Evolutionary conservation across 768 basidiomycete genomes (phyloP).

Genomic region (Tricholomella constricta): DNA sequence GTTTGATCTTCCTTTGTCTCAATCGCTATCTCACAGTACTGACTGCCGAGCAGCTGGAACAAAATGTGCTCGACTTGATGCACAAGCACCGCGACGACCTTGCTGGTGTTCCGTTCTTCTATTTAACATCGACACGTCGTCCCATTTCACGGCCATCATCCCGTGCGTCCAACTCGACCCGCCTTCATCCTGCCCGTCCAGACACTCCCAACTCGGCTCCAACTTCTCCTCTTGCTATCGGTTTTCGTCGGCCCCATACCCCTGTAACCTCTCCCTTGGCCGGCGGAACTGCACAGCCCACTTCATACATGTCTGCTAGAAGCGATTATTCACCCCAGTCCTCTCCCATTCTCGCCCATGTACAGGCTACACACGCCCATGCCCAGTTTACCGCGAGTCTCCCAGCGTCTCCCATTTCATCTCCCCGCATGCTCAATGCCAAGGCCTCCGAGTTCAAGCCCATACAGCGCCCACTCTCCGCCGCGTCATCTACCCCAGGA

Average conservation of each 20-base stretch:
- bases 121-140: slow-evolving; percentile 76
- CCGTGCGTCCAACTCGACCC: slow-evolving; percentile 70
- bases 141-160: slow-evolving; percentile 83
- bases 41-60: slow-evolving; percentile 62
- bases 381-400: slow-evolving; percentile 78
- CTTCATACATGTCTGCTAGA: slow-evolving; percentile 59
- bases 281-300: slow-evolving; percentile 43
- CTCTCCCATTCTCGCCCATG: slow-evolving; percentile 65
- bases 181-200: slow-evolving; percentile 63
- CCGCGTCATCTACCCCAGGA: slow-evolving; percentile 63
- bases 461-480: slow-evolving; percentile 76
- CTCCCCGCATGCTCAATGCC: slow-evolving; percentile 84
- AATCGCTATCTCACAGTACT: slow-evolving; percentile 10
- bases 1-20: slow-evolving; percentile 42
- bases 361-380: slow-evolving; percentile 54
- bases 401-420: slow-evolving; percentile 81
- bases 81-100: slow-evolving; percentile 90
- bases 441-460: slow-evolving; percentile 91
- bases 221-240: slow-evolving; percentile 71
- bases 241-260: slow-evolving; percentile 79
- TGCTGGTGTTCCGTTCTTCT: slow-evolving; percentile 79
- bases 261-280: slow-evolving; percentile 77
- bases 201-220: slow-evolving; percentile 80
- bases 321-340: slow-evolving; percentile 62
- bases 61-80: slow-evolving; percentile 92